A percentile compares a stretch with the other conserved stretches of the same genome.
phyloP scores from a whole-genome alignment of 2,329 filamentous ascomycete species.

The Fusarium sp. region DNA sequence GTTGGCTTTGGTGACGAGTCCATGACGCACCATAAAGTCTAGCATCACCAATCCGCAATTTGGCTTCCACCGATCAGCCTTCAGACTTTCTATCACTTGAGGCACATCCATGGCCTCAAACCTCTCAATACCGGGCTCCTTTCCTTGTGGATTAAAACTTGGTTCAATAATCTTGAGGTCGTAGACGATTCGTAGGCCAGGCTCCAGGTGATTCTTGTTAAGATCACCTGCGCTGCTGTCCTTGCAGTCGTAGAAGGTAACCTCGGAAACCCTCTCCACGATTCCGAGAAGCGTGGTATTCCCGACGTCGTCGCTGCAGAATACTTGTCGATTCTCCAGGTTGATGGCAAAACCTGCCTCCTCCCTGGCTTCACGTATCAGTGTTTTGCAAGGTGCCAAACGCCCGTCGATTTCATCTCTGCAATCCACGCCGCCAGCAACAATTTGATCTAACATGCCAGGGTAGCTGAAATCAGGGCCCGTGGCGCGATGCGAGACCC shows the following conservation, averaged over 20 bases:
- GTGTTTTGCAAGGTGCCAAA: constrained; percentile 45
- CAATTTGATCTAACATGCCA: constrained; percentile 55
- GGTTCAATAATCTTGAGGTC: constrained; percentile 51
- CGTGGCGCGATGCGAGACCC: constrained; percentile 53
- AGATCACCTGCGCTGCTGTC: constrained; percentile 46
- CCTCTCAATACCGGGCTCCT: constrained; percentile 48
- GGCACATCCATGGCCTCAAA: constrained; percentile 50
- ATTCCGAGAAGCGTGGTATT: constrained; percentile 37
- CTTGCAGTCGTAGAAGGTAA: constrained; percentile 55
- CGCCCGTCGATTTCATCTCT: constrained; percentile 43
- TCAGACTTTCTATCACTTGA: constrained; percentile 50
- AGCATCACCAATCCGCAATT: constrained; percentile 58
- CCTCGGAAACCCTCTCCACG: constrained; percentile 42
- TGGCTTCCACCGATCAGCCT: constrained; percentile 53
- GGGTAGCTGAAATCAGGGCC: constrained; percentile 50
- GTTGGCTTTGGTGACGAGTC: constrained; percentile 44
- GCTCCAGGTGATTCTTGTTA: constrained; percentile 54
- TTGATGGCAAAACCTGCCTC: constrained; percentile 49
- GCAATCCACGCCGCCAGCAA: constrained; percentile 54
- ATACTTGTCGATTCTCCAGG: constrained; percentile 33
- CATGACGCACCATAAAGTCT: constrained; percentile 53
- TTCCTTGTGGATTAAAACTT: constrained; percentile 42
- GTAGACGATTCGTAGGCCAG: constrained; percentile 55
- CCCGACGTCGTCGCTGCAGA: background rate
- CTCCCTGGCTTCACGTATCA: constrained; percentile 53